phyloP scores from a whole-genome alignment of 805 yeast species.

The Candida loeiensis region DNA sequence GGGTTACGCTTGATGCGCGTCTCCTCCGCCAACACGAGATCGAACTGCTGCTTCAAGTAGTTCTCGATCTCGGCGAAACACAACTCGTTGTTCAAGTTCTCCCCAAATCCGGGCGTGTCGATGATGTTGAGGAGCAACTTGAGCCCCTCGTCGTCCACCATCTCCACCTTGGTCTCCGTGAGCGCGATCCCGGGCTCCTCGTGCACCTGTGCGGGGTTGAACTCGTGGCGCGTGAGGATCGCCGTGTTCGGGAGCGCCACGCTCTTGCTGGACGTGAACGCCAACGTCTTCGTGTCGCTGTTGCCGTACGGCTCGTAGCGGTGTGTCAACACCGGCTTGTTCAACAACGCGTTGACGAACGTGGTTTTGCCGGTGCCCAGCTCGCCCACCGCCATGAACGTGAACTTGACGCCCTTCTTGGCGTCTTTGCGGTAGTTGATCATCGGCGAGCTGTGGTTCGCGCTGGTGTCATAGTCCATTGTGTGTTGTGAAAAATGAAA shows the following conservation, averaged over 20 bases:
- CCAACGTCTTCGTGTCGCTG: conserved; percentile 46
- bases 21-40: conserved; percentile 77
- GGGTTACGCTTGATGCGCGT: conserved; percentile 85
- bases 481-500: too few relatives aligned
- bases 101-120: conserved; percentile 78
- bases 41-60: conserved; percentile 74
- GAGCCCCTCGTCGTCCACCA: conserved; percentile 56
- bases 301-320: conserved; percentile 37
- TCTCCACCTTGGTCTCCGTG: conserved; percentile 61
- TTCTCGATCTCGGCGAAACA: conserved; percentile 64
- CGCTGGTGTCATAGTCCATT: conserved; percentile 1
- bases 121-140: conserved; percentile 56
- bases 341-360: conserved; percentile 64
- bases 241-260: conserved; percentile 54
- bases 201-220: conserved; percentile 57
- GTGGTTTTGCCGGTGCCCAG: conserved; percentile 79
- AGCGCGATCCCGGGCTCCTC: conserved; percentile 75
- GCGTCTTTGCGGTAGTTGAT: conserved; percentile 60
- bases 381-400: conserved; percentile 69
- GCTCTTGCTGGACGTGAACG: conserved; percentile 55
- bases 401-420: conserved; percentile 69
- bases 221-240: conserved; percentile 51
- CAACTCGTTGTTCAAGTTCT: conserved; percentile 63
- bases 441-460: conserved; percentile 34
- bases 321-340: conserved; percentile 59